Evolutionary conservation across 148 eudicot genomes (phyloP), one percentile per base, ranked within the genome.

Genomic region (Cornus kousa): DNA sequence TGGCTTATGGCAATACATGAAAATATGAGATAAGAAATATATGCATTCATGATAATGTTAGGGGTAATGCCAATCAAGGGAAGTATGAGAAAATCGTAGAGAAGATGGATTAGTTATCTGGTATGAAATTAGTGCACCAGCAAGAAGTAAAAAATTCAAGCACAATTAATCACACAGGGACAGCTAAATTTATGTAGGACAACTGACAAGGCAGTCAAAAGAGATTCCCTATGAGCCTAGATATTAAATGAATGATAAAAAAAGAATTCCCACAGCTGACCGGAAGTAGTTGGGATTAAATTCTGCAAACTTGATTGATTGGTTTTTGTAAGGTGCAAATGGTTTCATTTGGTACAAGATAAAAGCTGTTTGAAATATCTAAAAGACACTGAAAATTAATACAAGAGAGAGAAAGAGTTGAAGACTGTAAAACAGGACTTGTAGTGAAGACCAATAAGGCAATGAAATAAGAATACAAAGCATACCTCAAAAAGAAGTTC

Each of bases 401-500:
- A 20, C 4, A 20, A 62, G 23, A 62, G 66, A 62, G 66, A 62
- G 24, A 60, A 24, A 19, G 66, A 62, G 24, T 43, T 43, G 48
- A 43, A 20, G 24, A 62, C 20, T 3, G 59, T 11, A 53, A 16
- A 53, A 7, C 28, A 53, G 17, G 59, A 67, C 57, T 31, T 22
- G 39, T 11, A 68, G 14, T 5, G 23, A n/a, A 76, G 19, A 77
- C 28, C 28, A 48, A 11, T 16, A 39, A 65, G 78, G 32, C 16
- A 12, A 40, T 14, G 70, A 40, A 48, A 32, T 62, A 35, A 67
- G 32, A 68, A 32, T 10, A 28, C 4, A 4, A 59, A 35, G 37
- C 74, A 23, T 70, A 70, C 80, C 80, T 78, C 80, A 78, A 70
- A 78, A 68, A 57, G 32, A 77, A 78, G 43, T 19, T 67, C 2